A percentile compares a stretch with the other conserved stretches of the same genome.
Conservation (phyloP, 345 rosid species). For the Camelina hispida region DNA sequence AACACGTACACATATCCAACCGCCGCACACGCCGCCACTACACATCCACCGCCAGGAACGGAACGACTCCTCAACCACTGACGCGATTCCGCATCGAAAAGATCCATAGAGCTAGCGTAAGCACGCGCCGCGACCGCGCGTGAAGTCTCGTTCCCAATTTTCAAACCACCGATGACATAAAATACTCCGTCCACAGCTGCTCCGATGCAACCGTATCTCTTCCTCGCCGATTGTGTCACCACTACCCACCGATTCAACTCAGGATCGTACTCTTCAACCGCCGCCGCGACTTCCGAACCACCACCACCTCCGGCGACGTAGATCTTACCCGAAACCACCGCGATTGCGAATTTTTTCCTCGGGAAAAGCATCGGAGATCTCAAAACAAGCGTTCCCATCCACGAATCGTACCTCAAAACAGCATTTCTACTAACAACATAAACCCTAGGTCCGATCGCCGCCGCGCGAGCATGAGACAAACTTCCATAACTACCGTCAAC, state of each 20-base stretch:
- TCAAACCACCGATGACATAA: slow-evolving; percentile 87
- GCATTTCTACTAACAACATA: slow-evolving; percentile 60
- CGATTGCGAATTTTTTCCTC: slow-evolving; percentile 78
- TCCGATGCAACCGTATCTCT: slow-evolving; percentile 84
- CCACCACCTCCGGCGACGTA: slow-evolving; percentile 82
- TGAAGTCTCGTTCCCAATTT: slow-evolving; percentile 56
- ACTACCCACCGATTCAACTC: slow-evolving; percentile 64
- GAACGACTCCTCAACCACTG: slow-evolving; percentile 80
- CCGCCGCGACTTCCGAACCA: slow-evolving; percentile 52
- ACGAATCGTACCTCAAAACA: slow-evolving; percentile 64
- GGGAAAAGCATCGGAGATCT: slow-evolving; percentile 61
- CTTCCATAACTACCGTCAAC: slow-evolving; percentile 40
- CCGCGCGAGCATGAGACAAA: slow-evolving; percentile 59
- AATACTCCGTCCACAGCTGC: slow-evolving; percentile 78
- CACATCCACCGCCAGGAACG: slow-evolving; percentile 92
- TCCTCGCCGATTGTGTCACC: slow-evolving; percentile 60
- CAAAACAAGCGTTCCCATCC: slow-evolving; percentile 54
- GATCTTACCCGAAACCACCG: slow-evolving; percentile 62
- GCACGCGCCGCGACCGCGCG: slow-evolving; percentile 58
- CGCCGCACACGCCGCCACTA: slow-evolving; percentile 82
- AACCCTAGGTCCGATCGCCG: slow-evolving; percentile 69
- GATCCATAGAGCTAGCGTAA: slow-evolving; percentile 88
- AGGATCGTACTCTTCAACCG: slow-evolving; percentile 90
- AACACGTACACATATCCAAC: slow-evolving; percentile 63
- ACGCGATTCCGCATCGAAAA: slow-evolving; percentile 69